Evolutionary conservation across 805 yeast genomes (phyloP).

Genomic region (Pichia californica): DNA sequence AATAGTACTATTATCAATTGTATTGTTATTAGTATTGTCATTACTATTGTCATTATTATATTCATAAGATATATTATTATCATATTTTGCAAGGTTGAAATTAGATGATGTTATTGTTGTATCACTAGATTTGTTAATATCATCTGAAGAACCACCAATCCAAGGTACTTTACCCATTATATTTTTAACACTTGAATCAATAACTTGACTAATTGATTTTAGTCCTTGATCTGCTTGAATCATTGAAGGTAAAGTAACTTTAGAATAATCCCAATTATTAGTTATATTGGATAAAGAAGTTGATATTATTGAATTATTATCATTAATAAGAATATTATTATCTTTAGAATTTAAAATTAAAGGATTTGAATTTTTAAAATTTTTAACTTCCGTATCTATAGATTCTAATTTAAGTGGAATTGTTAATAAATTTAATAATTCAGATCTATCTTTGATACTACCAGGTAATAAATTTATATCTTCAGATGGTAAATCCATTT

Average conservation of each 20-base stretch:
- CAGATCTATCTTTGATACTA: not conserved
- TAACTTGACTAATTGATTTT: constrained; percentile 29
- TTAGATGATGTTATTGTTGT: not conserved
- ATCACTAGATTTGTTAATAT: constrained; percentile 1
- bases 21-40: constrained; percentile 1
- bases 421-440: constrained; percentile 11
- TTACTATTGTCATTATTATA: not conserved
- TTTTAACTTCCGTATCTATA: constrained; percentile 22
- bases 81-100: not conserved
- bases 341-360: not conserved
- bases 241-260: constrained; percentile 14
- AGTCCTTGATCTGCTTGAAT: constrained; percentile 33
- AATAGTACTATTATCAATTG: not conserved
- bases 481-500: constrained; percentile 16
- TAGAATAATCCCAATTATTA: constrained; percentile 13
- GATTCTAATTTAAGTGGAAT: constrained; percentile 22
- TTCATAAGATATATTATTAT: not conserved
- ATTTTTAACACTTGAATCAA: constrained; percentile 29
- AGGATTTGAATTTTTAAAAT: constrained; percentile 14
- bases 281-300: constrained; percentile 5
- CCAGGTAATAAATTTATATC: constrained; percentile 8
- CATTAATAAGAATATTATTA: not conserved
- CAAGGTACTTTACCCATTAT: constrained; percentile 31
- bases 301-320: not conserved
- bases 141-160: constrained; percentile 17